A percentile compares a stretch with the other conserved stretches of the same genome.
Evolutionary conservation across 352 stramenopile species (phyloP).

Genomic region (Albugo candida): DNA sequence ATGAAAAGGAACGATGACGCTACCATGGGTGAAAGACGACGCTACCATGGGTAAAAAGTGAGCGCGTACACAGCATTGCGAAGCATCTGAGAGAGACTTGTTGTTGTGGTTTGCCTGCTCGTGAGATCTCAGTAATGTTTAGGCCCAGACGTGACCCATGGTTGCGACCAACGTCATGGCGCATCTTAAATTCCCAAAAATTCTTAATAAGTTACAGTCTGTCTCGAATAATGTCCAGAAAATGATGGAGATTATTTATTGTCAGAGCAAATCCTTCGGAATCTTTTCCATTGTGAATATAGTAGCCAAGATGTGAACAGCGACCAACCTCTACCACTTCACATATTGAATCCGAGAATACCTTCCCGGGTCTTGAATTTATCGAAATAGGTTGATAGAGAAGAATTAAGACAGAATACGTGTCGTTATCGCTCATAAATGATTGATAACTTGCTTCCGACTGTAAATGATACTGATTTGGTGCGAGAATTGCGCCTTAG

Average conservation of each 20-base stretch:
- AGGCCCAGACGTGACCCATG: too few relatives aligned
- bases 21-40: slow-evolving; percentile 40
- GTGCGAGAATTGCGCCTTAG: too few relatives aligned
- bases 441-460: slow-evolving; percentile 23
- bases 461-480: slow-evolving; percentile 4
- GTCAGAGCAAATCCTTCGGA: slow-evolving; percentile 39
- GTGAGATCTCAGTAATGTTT: slow-evolving; percentile 10
- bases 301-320: slow-evolving; percentile 1
- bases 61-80: slow-evolving; percentile 75
- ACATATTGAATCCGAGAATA: slow-evolving; percentile 69
- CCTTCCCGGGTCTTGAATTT: slow-evolving; percentile 34
- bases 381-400: slow-evolving; percentile 68
- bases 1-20: slow-evolving; percentile 60
- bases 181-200: slow-evolving; percentile 28
- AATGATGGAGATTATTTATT: slow-evolving; percentile 20
- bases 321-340: slow-evolving; percentile 36
- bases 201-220: slow-evolving; percentile 67
- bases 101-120: slow-evolving; percentile 6
- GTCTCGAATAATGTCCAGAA: slow-evolving; percentile 53
- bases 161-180: slow-evolving; percentile 4
- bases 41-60: too few relatives aligned
- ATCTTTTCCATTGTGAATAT: not conserved
- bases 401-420: slow-evolving; percentile 68
- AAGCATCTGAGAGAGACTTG: slow-evolving; percentile 44
- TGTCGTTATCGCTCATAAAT: slow-evolving; percentile 65